These are phyloP conservation scores for Botryosphaeria dothidea DNA, from an alignment of 2,329 filamentous ascomycete genomes.

Conservation along the genomic window DNA sequence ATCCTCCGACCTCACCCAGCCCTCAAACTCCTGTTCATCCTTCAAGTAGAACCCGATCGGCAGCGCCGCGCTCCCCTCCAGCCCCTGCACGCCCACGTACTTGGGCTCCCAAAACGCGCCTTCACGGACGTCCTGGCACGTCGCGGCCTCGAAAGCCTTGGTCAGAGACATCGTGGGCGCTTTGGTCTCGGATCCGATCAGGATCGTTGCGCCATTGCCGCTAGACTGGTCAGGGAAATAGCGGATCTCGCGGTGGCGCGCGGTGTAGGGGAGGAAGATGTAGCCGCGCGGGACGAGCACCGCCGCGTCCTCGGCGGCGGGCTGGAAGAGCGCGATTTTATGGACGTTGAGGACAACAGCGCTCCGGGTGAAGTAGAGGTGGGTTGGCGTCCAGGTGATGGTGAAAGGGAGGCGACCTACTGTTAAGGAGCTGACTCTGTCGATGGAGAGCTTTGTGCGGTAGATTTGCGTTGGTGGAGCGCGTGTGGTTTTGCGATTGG, in stretches of 20 bases:
- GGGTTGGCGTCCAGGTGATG: conserved; percentile 20
- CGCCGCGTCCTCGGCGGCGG: neutral
- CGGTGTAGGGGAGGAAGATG: conserved; percentile 7
- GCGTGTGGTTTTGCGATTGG: neutral
- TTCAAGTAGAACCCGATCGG: conserved; percentile 20
- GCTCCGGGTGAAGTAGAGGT: conserved; percentile 20
- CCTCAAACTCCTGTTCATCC: conserved; percentile 3
- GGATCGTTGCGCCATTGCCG: neutral
- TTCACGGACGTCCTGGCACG: neutral
- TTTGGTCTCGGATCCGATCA: neutral
- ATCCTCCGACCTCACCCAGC: conserved; percentile 4
- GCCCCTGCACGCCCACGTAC: neutral
- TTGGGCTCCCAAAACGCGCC: neutral
- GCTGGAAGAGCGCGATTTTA: neutral
- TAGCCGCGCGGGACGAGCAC: neutral
- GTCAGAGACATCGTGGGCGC: neutral
- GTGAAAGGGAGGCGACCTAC: conserved; percentile 14
- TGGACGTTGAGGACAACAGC: neutral
- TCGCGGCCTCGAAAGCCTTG: too few species aligned
- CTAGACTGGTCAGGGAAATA: neutral
- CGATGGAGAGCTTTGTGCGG: conserved; percentile 20
- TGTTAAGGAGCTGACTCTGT: neutral
- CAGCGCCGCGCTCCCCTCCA: neutral
- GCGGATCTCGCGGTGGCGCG: neutral
- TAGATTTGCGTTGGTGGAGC: conserved; percentile 13